Base-by-base conservation (phyloP, 805 yeast genomes). In the Candida pseudoglaebosa region DNA sequence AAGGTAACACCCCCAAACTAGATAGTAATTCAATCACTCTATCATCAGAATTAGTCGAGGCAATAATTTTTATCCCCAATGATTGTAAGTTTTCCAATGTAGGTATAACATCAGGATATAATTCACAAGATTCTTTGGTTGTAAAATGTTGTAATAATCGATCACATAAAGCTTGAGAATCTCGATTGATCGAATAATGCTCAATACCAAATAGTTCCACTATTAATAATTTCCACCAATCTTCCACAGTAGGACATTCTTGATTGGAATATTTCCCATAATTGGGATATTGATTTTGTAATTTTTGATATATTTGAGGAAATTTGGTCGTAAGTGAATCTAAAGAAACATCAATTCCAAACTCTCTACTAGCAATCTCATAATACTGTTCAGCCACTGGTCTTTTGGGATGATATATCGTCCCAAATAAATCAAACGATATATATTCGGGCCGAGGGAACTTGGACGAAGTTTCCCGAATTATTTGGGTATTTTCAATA, bases 341-440 rank as follows among this genome's bases (percentile, higher is more conserved):
- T 1, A 46, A 44, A 9, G 61, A 48, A 36, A 59, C 56, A 5
- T 43, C 50, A 3, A 77, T 43, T 1, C 79, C 80, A 52, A 69
- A 70, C 32, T 65, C 65, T 5, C 51, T 37, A 13, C 37, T 26
- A 0, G 78, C 78, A 4, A 80, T 69, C 2, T 61, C 54, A 31
- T 70, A 61, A 49, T 83, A 83, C 44, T 75, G 81, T n/a, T 62
- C 57, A 29, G 74, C 57, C 0, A 82, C 73, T 0, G 84, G 76
- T 20, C 59, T 59, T 14, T 62, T 65, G 2, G 89, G 84, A 0
- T 74, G 62, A 52, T 80, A 82, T 6, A 83, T 54, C 0, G 90
- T 83, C 31, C 77, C 80, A 58, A 80, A 83, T 0, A 82, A 84
- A 56, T 83, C 91, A 39, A 82, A 70, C 1, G 88, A 77, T 0